A percentile compares a stretch with the other conserved stretches of the same genome.
These are phyloP conservation scores for Conidiobolus incongruus DNA, from an alignment of 371 early-diverging fungal genomes.

Conservation along the genomic window DNA sequence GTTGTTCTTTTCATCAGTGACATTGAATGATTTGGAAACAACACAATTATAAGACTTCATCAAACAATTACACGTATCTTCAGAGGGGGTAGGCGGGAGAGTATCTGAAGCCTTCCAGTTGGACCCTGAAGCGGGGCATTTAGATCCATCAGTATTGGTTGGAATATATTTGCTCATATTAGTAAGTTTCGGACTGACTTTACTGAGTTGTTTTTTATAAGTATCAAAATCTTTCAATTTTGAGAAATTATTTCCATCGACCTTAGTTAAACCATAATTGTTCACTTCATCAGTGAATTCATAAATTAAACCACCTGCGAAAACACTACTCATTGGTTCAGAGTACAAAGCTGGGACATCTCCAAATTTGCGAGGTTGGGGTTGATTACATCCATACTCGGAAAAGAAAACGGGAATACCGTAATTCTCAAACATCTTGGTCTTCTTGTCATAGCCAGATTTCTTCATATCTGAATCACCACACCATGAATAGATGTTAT, in stretches of 20 bases:
- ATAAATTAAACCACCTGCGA: constrained; percentile 62
- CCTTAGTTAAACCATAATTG: constrained; percentile 48
- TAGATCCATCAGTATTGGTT: not conserved
- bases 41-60: constrained; percentile 5
- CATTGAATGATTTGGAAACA: too few species aligned
- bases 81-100: constrained; percentile 49
- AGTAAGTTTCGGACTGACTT: not conserved
- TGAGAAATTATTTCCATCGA: constrained; percentile 18
- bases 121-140: constrained; percentile 24
- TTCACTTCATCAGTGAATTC: too few species aligned
- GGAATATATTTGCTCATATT: not conserved
- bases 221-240: constrained; percentile 5
- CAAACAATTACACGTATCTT: constrained; percentile 22
- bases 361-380: constrained; percentile 22
- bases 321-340: constrained; percentile 30
- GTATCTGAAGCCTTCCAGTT: constrained; percentile 31
- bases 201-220: not conserved
- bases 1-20: constrained; percentile 15
- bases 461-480: constrained; percentile 20
- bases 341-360: constrained; percentile 27
- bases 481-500: constrained; percentile 45
- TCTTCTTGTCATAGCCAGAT: too few species aligned
- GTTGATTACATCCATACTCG: constrained; percentile 38
- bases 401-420: constrained; percentile 34
- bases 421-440: constrained; percentile 20